Base-by-base conservation (phyloP, 208 protist genomes). In the Wallacemonas rigidus region DNA sequence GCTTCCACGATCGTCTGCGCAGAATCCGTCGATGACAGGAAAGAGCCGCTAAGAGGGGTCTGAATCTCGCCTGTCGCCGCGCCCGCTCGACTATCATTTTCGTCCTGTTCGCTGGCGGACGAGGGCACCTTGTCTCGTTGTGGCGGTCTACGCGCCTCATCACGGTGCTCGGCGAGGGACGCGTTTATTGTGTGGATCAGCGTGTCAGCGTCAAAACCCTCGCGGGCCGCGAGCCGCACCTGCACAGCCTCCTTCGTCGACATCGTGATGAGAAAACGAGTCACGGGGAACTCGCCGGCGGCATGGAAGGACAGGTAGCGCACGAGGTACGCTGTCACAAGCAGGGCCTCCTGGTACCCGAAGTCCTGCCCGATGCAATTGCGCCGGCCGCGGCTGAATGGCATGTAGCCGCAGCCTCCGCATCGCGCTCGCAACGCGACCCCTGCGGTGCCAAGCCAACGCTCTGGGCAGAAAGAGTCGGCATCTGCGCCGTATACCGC, bases 341-440 rank as follows among this genome's bases (percentile, higher is more conserved):
- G 69, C 62, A 89, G 81, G 4, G 83, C 58, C 62, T 86, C 84
- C 6, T 79, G 69, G 39, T 74, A 69, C n/a, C 76, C 80, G 57
- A 85, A 82, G 55, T 89, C 80, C 64, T 82, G 72, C 2, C 84
- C 84, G 48, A 89, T 86, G 78, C 84, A 89, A 65, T 76, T 82
- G 51, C 84, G 77, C 40, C 60, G 74, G 38, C 84, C 80, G 17
- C 71, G 71, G 63, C 84, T 86, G 63, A 89, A 89, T 0, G 84
- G 84, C 40, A 89, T 84, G 67, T 75, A 89, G 53, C 84, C 84
- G 67, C 84, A 89, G 1, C 70, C 72, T 2, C 84, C 84, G 67
- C 80, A 86, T 26, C 76, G 77, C 58, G 68, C 51, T 14, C 57
- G 72, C 72, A 89, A 72, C 55, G 69, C 67, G n/a, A 61, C 58